Percentiles rank a stretch among this genome's conserved stretches.
Conservation (phyloP, 148 eudicot species). For the Rhododendron mucronatum region DNA sequence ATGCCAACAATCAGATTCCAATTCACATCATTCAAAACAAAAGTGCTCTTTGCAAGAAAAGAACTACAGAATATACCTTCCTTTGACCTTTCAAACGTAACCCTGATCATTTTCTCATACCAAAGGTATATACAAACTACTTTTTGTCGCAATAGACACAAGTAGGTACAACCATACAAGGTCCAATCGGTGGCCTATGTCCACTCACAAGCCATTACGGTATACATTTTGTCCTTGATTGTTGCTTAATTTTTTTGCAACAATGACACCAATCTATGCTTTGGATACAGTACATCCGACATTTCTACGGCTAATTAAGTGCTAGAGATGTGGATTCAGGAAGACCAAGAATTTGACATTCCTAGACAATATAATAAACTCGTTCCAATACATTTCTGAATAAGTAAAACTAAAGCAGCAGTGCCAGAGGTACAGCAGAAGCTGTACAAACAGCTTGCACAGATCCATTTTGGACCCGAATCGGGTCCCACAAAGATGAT, state of each 20-base stretch:
- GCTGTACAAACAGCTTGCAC: too few relatives aligned
- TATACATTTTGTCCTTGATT: neutral
- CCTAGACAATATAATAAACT: neutral
- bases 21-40: neutral
- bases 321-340: neutral
- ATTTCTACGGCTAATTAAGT: neutral
- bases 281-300: neutral
- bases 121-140: neutral
- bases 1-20: neutral
- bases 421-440: too few relatives aligned
- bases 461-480: too few relatives aligned
- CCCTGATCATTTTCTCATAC: neutral
- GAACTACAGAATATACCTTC: neutral
- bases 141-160: neutral
- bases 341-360: conserved; percentile 1
- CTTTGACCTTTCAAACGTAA: neutral
- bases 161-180: neutral
- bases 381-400: neutral
- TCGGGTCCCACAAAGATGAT: too few relatives aligned
- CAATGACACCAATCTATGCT: neutral
- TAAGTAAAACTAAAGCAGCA: neutral
- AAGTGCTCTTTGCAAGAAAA: neutral
- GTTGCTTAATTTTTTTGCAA: neutral
- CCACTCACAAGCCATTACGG: neutral
- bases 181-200: neutral